Evolutionary conservation across 208 protist species (phyloP).

Genomic region (Trypanosoma scelopori): DNA sequence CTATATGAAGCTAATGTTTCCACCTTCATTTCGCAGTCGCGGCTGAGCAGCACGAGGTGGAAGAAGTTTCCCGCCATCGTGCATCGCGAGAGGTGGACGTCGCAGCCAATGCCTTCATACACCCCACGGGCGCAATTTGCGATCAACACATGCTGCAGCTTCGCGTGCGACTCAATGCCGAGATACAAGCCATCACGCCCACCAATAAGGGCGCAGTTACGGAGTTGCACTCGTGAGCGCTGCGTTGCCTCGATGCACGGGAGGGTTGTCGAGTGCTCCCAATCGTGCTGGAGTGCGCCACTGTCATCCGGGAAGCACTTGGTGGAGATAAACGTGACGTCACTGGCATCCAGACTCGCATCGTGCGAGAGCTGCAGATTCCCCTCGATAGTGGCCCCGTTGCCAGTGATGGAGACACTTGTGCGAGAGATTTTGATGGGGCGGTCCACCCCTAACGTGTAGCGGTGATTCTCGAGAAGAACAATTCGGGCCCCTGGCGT

Average conservation of each 20-base stretch:
- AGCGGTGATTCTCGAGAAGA: conserved; percentile 40
- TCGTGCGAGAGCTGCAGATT: conserved; percentile 33
- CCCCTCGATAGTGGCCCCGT: conserved; percentile 51
- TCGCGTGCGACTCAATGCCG: conserved; percentile 43
- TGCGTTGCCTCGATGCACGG: conserved; percentile 47
- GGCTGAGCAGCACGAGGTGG: conserved; percentile 53
- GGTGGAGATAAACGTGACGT: conserved; percentile 45
- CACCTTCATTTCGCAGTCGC: conserved; percentile 15
- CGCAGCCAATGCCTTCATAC: conserved; percentile 67
- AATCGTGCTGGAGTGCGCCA: neutral
- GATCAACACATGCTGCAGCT: conserved; percentile 30
- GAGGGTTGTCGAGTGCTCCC: neutral
- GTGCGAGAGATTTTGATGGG: conserved; percentile 37
- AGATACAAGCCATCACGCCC: conserved; percentile 68
- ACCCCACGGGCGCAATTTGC: conserved; percentile 59
- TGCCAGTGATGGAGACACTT: conserved; percentile 54
- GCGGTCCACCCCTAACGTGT: conserved; percentile 34
- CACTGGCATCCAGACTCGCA: conserved; percentile 40
- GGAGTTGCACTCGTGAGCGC: conserved; percentile 35
- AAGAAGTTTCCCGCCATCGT: conserved; percentile 53
- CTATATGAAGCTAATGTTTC: neutral
- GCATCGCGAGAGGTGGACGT: conserved; percentile 24
- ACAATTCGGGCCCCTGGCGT: conserved; percentile 53
- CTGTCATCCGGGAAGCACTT: conserved; percentile 4
- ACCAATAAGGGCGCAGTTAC: conserved; percentile 45